These are phyloP conservation scores for Termitomyces sp. DNA, from an alignment of 768 basidiomycete species.

Conservation along the genomic window DNA sequence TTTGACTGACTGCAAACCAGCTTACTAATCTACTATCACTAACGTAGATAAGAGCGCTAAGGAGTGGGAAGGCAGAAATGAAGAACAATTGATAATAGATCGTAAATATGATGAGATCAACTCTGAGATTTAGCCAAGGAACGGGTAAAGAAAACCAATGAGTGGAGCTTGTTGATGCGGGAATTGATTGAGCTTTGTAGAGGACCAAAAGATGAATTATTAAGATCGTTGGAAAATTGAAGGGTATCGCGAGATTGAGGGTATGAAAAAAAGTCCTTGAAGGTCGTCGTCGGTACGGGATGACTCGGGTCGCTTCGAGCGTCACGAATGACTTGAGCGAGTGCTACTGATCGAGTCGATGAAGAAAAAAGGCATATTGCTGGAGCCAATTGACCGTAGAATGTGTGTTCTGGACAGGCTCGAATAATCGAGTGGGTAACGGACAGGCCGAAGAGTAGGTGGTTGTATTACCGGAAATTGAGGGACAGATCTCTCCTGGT, in stretches of 20 bases:
- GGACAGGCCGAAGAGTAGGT: neutral
- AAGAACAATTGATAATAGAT: neutral
- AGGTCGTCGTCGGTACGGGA: neutral
- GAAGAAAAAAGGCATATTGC: neutral
- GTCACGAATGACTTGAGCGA: neutral
- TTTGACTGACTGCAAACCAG: neutral
- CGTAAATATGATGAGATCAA: neutral
- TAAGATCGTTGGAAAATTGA: neutral
- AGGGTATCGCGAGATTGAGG: neutral
- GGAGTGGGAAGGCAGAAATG: neutral
- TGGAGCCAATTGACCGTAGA: neutral
- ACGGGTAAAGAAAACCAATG: neutral
- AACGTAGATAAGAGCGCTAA: neutral
- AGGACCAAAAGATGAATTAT: neutral
- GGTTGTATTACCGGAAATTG: too few relatives aligned
- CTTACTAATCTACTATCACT: neutral
- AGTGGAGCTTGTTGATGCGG: neutral
- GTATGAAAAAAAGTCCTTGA: neutral
- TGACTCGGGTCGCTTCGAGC: neutral
- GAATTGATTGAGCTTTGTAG: neutral
- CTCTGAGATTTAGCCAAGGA: neutral
- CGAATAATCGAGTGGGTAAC: neutral
- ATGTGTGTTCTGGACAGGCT: neutral
- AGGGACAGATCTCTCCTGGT: neutral
- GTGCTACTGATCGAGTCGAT: neutral